Base-by-base conservation (phyloP, 1,284 basidiomycete species). In the Earliella scabrosa region DNA sequence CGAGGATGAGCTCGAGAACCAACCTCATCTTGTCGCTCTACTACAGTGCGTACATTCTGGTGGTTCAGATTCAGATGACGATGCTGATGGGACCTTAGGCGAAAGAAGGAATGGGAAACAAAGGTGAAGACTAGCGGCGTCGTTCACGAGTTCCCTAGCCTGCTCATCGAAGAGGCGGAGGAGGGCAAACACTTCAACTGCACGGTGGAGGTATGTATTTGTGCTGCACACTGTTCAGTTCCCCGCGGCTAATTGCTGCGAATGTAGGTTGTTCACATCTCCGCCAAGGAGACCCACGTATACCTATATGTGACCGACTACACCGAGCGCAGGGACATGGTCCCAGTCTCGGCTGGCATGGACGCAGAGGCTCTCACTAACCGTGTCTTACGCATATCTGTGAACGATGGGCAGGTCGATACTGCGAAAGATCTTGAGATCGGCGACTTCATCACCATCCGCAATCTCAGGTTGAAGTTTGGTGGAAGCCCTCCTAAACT, bases 261-360 rank as follows among this genome's bases (percentile, higher is more conserved):
- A n/a, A n/a, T n/a, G n/a, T 35, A 75, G 88, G 66, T 88, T 27
- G 70, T 90, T 5, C 74, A 79, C 55, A 59, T 75, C 16, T 72
- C 68, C 10, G 54, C 70, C 44, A 71, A 67, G 47, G 64, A 70
- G 21, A 71, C 71, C 21, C 65, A 67, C 43, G 71, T 74, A 0
- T 76, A 66, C 50, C 67, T 87, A 27, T 86, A 80, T 63, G 81
- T 87, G 21, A 89, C 88, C 8, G 88, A 91, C 67, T 90, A 88
- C 64, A 87, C 86, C 2, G 66, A 72, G 6, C 79, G 85, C 51
- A 58, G 73, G 7, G 71, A 80, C 46, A 73, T 87, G 26, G 64
- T 72, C 4, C 59, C 68, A 14, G 59, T 68, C 11, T 53, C 63
- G 11, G 63, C 68, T 16, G 60, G 68, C 4, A 51, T 61, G 20